Base-by-base conservation (phyloP, 2,329 filamentous ascomycete species). In the Pochonia chlamydosporia region DNA sequence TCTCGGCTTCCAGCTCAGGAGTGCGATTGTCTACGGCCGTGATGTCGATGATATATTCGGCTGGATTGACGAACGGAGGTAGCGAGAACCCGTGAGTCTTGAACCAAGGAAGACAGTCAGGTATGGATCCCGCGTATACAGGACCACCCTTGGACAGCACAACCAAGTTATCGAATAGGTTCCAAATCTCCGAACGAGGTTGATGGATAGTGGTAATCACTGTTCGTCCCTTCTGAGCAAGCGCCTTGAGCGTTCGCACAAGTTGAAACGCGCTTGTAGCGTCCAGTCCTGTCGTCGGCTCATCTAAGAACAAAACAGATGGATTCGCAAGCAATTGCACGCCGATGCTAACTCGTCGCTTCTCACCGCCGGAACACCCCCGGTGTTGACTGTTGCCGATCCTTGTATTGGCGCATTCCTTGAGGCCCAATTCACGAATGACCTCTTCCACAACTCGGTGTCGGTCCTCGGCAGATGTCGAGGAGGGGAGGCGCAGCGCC, bases 281-380 rank as follows among this genome's bases (percentile, higher is more conserved):
- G 65, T 91, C 87, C 7, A 91, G 71, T 1, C 85, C 85, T 1
- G 86, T 90, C 0, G 87, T 91, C 0, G 87, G 86, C 56, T 91
- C 87, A 57, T 92, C 87, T 20, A 89, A 75, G 61, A 89, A 90
- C 6, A 91, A 67, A 1, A 91, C 76, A 5, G 84, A 88, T 2
- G 87, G 87, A 59, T 90, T 91, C 4, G 84, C 81, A n/a, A 91
- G 70, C 47, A 91, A 72, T 63, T 90, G 87, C 4, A 91, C 85
- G 3, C 85, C 87, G 41, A 91, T 87, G 52, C 84, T 89, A 1
- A 84, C 85, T 26, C 87, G 72, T 51, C 87, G 73, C 69, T 89
- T 90, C 62, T 91, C 87, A 3, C 87, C 87, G 0, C 87, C 87
- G 40, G 85, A 89, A 57, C 87, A 90, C 0, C 86, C 87, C 40